Base-by-base conservation (phyloP, 129 eudicot species). In the Erigeron canadensis region DNA sequence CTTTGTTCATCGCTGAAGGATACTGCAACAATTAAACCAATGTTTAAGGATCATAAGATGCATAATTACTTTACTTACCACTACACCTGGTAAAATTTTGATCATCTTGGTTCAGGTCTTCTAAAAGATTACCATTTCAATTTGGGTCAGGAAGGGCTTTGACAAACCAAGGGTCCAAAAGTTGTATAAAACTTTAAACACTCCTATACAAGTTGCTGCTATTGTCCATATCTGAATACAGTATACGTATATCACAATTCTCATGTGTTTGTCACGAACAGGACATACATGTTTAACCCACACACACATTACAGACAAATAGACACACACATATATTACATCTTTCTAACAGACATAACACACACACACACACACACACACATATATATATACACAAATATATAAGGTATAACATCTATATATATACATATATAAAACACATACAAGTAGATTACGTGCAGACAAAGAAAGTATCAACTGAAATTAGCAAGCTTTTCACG, bases 1-100 rank as follows among this genome's bases (percentile, higher is more conserved):
- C 94, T 81, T 65, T 90, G 96, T 47, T 94, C 96, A 51, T 90
- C 94, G 77, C 87, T 90, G 63, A 90, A 90, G 79, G 87, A 90
- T 17, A 91, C 94, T 89, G 90, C 81, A 82, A 8, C 44, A 10
- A 21, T 42, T 60, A 46, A 23, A 7, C 0, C 34, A 28, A 28
- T 28, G 34, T 28, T 28, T 28, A 28, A 28, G 3, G 34, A 28
- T 28, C 34, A 28, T 28, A 28, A 3, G 34, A 28, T 28, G 34
- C 34, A 28, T 28, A 28, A 28, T 28, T 28, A 28, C 34, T n/a
- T n/a, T n/a, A n/a, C n/a, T n/a, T n/a, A n/a, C n/a, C n/a, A n/a
- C n/a, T n/a, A n/a, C n/a, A n/a, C n/a, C n/a, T n/a, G n/a, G n/a
- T n/a, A n/a, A n/a, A n/a, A n/a, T n/a, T n/a, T n/a, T n/a, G n/a